Evolutionary conservation across 2,329 filamentous ascomycete species (phyloP).

Genomic region (Epichloe gansuensis): DNA sequence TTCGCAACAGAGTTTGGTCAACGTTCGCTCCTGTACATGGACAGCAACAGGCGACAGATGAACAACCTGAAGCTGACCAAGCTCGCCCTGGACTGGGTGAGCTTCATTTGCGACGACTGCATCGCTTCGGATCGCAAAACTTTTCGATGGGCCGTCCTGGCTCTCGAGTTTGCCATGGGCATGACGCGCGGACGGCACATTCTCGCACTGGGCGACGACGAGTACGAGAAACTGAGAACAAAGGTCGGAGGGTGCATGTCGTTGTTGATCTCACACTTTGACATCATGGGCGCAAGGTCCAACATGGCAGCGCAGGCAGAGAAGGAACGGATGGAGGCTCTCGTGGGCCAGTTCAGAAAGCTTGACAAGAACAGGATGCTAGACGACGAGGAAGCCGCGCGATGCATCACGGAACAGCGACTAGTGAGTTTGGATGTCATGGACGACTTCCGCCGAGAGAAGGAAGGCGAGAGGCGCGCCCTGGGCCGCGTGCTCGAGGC

Average conservation of each 20-base stretch:
- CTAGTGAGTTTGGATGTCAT: constrained; percentile 60
- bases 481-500: constrained; percentile 86
- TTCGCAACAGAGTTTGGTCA: constrained; percentile 99
- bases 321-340: constrained; percentile 72
- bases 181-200: constrained; percentile 94
- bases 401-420: constrained; percentile 62
- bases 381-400: constrained; percentile 76
- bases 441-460: constrained; percentile 65
- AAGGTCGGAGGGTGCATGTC: constrained; percentile 98
- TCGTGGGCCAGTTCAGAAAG: constrained; percentile 61
- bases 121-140: constrained; percentile 87
- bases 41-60: constrained; percentile 88
- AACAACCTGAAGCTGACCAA: constrained; percentile 94
- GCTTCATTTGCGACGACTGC: constrained; percentile 96
- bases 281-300: constrained; percentile 95
- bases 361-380: constrained; percentile 61
- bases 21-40: constrained; percentile 87
- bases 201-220: constrained; percentile 74
- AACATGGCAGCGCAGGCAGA: constrained; percentile 89
- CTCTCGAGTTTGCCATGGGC: constrained; percentile 90
- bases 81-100: constrained; percentile 90
- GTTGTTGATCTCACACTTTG: constrained; percentile 91
- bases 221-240: constrained; percentile 68
- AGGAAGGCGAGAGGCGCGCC: constrained; percentile 73
- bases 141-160: constrained; percentile 92